Evolutionary conservation across 371 early-diverging fungal species (phyloP).

Genomic region (Circinella minor): DNA sequence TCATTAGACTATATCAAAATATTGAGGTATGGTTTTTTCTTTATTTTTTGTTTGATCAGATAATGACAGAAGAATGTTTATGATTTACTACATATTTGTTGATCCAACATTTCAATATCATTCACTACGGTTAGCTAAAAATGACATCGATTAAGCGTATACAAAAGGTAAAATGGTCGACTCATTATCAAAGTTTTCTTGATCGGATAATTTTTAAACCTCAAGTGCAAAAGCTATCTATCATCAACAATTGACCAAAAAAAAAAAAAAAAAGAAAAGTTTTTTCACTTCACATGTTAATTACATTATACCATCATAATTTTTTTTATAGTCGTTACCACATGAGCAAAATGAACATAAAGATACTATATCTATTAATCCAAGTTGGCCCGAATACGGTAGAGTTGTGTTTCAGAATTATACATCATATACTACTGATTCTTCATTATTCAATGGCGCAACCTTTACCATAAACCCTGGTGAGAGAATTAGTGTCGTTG

Average conservation of each 20-base stretch:
- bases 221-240: too few relatives aligned
- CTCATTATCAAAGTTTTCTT: too few relatives aligned
- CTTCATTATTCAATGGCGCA: not conserved
- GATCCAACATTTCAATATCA: too few relatives aligned
- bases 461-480: constrained; percentile 1
- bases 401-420: constrained; percentile 70
- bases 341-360: not conserved
- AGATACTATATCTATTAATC: constrained; percentile 65
- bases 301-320: not conserved
- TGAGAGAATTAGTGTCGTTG: not conserved
- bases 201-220: too few relatives aligned
- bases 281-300: constrained; percentile 1
- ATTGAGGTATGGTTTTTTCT: constrained; percentile 28
- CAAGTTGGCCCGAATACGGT: constrained; percentile 65
- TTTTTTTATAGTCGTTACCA: constrained; percentile 1
- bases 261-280: constrained; percentile 57
- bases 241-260: constrained; percentile 75
- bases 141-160: constrained; percentile 87
- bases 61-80: too few relatives aligned
- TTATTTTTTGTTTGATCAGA: too few relatives aligned
- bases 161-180: constrained; percentile 54
- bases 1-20: constrained; percentile 64
- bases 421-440: constrained; percentile 27
- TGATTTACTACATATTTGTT: too few relatives aligned
- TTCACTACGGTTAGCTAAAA: constrained; percentile 51